Evolutionary conservation across 2,329 filamentous ascomycete genomes (phyloP).

Genomic region (Fusarium sp.): DNA sequence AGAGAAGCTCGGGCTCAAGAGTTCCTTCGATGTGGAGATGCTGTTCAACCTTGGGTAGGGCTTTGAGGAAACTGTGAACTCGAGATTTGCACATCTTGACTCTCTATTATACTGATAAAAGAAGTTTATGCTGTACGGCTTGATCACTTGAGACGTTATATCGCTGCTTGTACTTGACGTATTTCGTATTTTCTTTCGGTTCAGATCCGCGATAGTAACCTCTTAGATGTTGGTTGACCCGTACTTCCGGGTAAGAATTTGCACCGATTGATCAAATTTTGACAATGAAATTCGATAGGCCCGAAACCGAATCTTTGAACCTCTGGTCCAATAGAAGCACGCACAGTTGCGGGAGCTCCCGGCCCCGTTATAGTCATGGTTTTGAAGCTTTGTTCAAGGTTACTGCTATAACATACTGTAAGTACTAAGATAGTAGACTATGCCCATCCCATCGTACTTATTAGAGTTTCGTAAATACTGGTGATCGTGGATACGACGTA

Average conservation of each 20-base stretch:
- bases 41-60: slow-evolving; percentile 83
- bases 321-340: slow-evolving; percentile 29
- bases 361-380: slow-evolving; percentile 25
- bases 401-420: neutral
- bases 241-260: slow-evolving; percentile 3
- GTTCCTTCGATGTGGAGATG: slow-evolving; percentile 85
- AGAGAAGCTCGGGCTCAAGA: slow-evolving; percentile 76
- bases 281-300: slow-evolving; percentile 17
- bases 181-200: neutral
- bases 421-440: neutral
- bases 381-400: neutral
- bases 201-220: neutral
- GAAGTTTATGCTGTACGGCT: neutral
- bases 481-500: neutral
- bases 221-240: neutral
- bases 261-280: slow-evolving; percentile 13
- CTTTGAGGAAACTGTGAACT: slow-evolving; percentile 68
- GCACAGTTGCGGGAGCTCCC: slow-evolving; percentile 31
- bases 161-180: neutral
- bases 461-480: neutral
- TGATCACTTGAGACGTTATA: neutral
- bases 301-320: slow-evolving; percentile 11
- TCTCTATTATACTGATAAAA: neutral
- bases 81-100: slow-evolving; percentile 63
- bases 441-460: neutral